Percentiles rank a stretch among this genome's conserved stretches.
These are phyloP conservation scores for Curvularia eragrostidis DNA, from an alignment of 2,329 filamentous ascomycete species.

Conservation along the genomic window DNA sequence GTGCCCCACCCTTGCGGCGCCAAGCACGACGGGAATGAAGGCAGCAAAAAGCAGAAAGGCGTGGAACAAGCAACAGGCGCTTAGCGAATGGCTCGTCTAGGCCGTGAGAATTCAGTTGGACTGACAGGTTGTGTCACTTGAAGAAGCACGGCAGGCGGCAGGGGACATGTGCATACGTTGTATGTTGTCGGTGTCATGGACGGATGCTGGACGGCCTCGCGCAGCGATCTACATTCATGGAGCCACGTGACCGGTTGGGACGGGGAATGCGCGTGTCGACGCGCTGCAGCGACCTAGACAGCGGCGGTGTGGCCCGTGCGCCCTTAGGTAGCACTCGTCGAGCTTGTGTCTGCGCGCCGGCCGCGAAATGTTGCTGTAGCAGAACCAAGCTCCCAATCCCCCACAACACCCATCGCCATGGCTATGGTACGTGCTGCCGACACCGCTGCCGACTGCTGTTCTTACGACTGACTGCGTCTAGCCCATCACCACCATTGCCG, in stretches of 20 bases:
- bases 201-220: too few relatives aligned
- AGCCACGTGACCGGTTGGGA: too few relatives aligned
- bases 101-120: neutral
- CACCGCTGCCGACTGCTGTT: neutral
- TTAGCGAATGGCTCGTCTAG: neutral
- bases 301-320: constrained; percentile 13
- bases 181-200: neutral
- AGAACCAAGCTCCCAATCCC: constrained; percentile 10
- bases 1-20: neutral
- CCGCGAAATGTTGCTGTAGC: constrained; percentile 29
- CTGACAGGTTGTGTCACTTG: neutral
- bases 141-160: neutral
- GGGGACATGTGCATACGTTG: neutral
- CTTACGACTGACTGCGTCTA: constrained; percentile 27
- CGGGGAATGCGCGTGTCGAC: neutral
- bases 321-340: neutral
- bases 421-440: constrained; percentile 37
- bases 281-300: neutral
- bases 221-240: neutral
- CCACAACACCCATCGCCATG: constrained; percentile 32
- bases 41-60: neutral
- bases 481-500: constrained; percentile 81
- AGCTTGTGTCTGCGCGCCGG: constrained; percentile 24
- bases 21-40: neutral
- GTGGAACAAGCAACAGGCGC: neutral